Evolutionary conservation across 192 early-diverging fungal genomes (phyloP).

Genomic region (Gryganskiella cystojenkinii): DNA sequence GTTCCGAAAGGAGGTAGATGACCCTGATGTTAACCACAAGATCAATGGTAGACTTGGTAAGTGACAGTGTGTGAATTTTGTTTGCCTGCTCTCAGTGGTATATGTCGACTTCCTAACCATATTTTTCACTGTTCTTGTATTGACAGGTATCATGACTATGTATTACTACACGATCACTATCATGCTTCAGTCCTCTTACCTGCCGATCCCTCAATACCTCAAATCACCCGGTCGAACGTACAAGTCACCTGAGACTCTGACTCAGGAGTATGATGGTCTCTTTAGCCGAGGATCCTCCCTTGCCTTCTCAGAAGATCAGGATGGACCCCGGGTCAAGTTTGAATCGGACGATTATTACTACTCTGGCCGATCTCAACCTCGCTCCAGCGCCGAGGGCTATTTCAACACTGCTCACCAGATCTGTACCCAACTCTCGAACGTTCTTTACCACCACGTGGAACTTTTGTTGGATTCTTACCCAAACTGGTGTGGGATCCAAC

Average conservation of each 20-base stretch:
- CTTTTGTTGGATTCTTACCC: constrained; percentile 39
- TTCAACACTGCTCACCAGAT: constrained; percentile 51
- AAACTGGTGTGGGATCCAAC: constrained; percentile 44
- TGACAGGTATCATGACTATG: constrained; percentile 30
- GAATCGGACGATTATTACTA: constrained; percentile 17
- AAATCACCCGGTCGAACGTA: constrained; percentile 14
- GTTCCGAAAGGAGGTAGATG: constrained; percentile 36
- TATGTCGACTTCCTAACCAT: background rate
- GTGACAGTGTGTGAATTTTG: background rate
- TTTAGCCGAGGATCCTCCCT: constrained; percentile 24
- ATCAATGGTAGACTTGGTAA: constrained; percentile 45
- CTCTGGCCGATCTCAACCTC: background rate
- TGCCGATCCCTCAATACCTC: constrained; percentile 42
- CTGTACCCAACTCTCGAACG: constrained; percentile 46
- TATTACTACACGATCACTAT: constrained; percentile 50
- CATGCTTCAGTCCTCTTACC: constrained; percentile 47
- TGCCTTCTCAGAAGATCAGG: constrained; percentile 11
- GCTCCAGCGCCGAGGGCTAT: constrained; percentile 15
- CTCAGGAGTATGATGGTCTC: constrained; percentile 30
- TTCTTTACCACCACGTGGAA: constrained; percentile 50
- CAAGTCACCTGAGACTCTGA: constrained; percentile 37
- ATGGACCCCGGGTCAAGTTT: constrained; percentile 16
- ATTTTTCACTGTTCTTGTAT: background rate
- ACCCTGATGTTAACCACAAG: constrained; percentile 36
- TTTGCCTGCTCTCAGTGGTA: background rate